phyloP scores from a whole-genome alignment of 768 basidiomycete species.

The Phanerochaete sordida region DNA sequence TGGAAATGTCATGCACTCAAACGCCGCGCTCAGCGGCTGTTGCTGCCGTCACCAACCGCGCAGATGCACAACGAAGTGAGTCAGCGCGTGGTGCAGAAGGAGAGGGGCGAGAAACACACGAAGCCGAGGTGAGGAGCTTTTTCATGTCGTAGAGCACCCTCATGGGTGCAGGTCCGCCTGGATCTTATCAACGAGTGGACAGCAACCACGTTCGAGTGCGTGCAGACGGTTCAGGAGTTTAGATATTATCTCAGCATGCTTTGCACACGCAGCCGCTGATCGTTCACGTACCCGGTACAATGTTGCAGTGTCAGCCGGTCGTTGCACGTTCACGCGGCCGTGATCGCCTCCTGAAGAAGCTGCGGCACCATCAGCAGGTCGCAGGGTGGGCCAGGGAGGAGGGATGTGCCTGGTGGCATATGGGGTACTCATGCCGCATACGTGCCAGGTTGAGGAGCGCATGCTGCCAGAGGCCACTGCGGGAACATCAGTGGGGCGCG shows the following conservation, averaged over 20 bases:
- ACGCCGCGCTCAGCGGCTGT: conserved; percentile 67
- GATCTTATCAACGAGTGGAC: conserved; percentile 62
- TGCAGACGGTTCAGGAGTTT: conserved; percentile 69
- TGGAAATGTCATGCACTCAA: conserved; percentile 64
- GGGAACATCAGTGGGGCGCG: not conserved
- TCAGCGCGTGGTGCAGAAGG: no score
- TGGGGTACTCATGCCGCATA: conserved; percentile 66
- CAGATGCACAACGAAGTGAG: no score
- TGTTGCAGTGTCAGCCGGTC: conserved; percentile 75
- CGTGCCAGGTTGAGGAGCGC: conserved; percentile 74
- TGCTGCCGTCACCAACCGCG: conserved; percentile 38
- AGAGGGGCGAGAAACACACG: conserved; percentile 34
- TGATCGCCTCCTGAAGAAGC: conserved; percentile 75
- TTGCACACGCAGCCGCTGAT: no score
- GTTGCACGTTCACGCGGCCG: conserved; percentile 66
- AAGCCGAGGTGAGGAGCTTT: conserved; percentile 67
- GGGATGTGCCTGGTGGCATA: conserved; percentile 57
- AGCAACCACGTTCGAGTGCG: conserved; percentile 41
- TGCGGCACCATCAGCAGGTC: conserved; percentile 29
- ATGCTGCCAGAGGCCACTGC: conserved; percentile 77
- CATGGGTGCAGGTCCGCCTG: conserved; percentile 73
- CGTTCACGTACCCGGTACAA: conserved; percentile 68
- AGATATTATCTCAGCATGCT: not conserved
- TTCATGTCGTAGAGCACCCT: conserved; percentile 70
- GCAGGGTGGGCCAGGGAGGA: not conserved